Base-by-base conservation (phyloP, 2,329 filamentous ascomycete genomes). In the Aureobasidium zeae region DNA sequence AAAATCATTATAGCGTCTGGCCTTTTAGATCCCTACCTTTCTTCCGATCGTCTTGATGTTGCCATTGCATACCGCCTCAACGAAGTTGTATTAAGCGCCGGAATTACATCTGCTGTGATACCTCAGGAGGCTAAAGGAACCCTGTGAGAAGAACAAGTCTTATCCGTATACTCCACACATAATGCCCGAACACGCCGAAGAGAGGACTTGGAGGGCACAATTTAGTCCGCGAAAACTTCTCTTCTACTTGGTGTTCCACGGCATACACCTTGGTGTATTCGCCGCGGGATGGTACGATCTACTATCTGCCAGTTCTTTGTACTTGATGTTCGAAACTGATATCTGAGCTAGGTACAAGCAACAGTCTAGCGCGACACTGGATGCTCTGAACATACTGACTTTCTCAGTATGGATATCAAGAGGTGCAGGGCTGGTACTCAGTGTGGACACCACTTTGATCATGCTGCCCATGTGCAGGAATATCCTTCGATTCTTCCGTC, bases 341-440 rank as follows among this genome's bases (percentile, higher is more conserved):
- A n/a, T 33, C 12, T 3, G 5, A 7, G 16, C n/a, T 6, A 94
- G 87, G 86, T 84, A 71, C 57, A 81, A 91, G 56, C 91, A 98
- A 70, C 71, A 64, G 24, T 53, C 60, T 4, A 83, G 94, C 57
- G 49, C 60, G 8, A 76, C 77, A 46, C 71, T 98, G 20, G 81
- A 81, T 4, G 76, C 75, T 30, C 73, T 98, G 34, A 98, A 98
- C 64, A 75, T 68, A 0, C 76, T 98, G 36, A 72, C 73, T 44
- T 96, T 75, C 65, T 96, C 89, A 3, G 91, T 98, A 45, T 98
- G 89, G 89, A 77, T 95, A 47, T 96, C 91, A 20, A 79, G 91
- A 72, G 91, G 89, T 60, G 89, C 91, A 42, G 91, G 87, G 55
- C 68, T 98, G 29, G 83, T 85, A 5, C 71, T 98, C 48, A 82